Evolutionary conservation across 2,329 filamentous ascomycete species (phyloP).

Genomic region (Aspergillus ochraceus): DNA sequence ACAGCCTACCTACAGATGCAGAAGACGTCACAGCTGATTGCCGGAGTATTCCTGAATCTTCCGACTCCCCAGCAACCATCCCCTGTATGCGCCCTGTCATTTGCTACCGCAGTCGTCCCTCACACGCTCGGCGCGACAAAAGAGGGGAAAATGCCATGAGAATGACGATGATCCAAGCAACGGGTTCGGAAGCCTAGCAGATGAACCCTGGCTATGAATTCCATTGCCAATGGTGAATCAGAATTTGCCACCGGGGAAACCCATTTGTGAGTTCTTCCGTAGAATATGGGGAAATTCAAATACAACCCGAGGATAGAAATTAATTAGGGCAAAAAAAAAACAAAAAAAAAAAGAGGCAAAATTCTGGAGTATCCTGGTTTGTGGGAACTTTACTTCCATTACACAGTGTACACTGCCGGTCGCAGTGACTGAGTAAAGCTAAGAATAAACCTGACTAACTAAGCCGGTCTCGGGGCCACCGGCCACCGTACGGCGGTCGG

Average conservation of each 20-base stretch:
- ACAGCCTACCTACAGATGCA: not conserved
- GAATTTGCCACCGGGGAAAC: not conserved
- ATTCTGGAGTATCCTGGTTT: not conserved
- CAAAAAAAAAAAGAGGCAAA: not conserved
- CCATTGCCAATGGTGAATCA: too few relatives aligned
- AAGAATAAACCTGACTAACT: constrained; percentile 12
- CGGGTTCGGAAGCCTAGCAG: not conserved
- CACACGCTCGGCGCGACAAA: not conserved
- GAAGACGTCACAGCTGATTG: constrained; percentile 14
- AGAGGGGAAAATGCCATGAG: not conserved
- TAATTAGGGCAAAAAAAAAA: too few relatives aligned
- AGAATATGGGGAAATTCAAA: not conserved
- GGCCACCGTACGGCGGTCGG: constrained; percentile 2
- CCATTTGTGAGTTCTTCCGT: too few relatives aligned
- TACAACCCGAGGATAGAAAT: too few relatives aligned
- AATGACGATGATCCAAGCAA: not conserved
- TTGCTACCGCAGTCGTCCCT: constrained; percentile 14
- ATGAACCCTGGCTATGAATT: not conserved
- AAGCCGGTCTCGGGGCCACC: constrained; percentile 27
- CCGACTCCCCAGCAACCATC: constrained; percentile 22
- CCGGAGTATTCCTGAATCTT: constrained; percentile 31
- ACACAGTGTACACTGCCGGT: not conserved
- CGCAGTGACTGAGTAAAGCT: not conserved
- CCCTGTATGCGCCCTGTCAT: constrained; percentile 16
- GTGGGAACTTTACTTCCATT: not conserved